Conservation (phyloP, 768 basidiomycete genomes). For the Lyophyllum shimeji region DNA sequence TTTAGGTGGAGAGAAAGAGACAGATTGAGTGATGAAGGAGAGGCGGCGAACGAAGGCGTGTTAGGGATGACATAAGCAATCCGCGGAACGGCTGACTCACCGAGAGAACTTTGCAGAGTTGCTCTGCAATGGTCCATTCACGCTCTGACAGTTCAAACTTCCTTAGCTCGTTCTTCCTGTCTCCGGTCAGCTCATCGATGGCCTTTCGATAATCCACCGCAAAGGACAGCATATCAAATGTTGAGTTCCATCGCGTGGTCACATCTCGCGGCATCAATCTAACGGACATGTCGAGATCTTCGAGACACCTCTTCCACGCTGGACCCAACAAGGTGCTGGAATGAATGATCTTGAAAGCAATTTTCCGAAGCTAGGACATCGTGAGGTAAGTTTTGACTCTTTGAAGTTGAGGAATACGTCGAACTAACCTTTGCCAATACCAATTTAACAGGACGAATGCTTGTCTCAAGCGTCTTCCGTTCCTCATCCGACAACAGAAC, state of each 20-base stretch:
- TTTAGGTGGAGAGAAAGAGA: neutral
- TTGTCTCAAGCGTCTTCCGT: slow-evolving; percentile 11
- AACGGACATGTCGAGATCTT: slow-evolving; percentile 1
- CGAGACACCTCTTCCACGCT: slow-evolving; percentile 3
- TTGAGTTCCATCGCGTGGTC: slow-evolving; percentile 23
- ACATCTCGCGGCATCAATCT: slow-evolving; percentile 30
- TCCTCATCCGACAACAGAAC: slow-evolving; percentile 8
- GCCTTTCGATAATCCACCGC: slow-evolving; percentile 24
- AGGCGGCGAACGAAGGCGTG: neutral
- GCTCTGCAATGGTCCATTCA: slow-evolving; percentile 27
- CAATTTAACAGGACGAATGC: slow-evolving; percentile 21
- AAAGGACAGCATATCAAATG: slow-evolving; percentile 26
- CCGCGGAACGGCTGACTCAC: slow-evolving; percentile 14
- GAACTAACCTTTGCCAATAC: slow-evolving; percentile 31
- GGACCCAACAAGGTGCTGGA: slow-evolving; percentile 10
- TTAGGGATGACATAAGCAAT: neutral
- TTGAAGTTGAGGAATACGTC: no score
- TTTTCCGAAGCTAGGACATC: neutral
- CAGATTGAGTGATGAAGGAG: neutral
- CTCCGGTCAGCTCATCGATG: slow-evolving; percentile 21
- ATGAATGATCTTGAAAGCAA: slow-evolving; percentile 5
- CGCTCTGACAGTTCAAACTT: slow-evolving; percentile 15
- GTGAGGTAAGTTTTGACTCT: neutral
- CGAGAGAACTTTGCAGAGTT: slow-evolving; percentile 27
- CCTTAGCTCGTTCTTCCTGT: slow-evolving; percentile 11